Percentiles rank a stretch among this genome's conserved stretches.
Conservation (phyloP, 306 rosid species). For the Vachellia pachyceras region DNA sequence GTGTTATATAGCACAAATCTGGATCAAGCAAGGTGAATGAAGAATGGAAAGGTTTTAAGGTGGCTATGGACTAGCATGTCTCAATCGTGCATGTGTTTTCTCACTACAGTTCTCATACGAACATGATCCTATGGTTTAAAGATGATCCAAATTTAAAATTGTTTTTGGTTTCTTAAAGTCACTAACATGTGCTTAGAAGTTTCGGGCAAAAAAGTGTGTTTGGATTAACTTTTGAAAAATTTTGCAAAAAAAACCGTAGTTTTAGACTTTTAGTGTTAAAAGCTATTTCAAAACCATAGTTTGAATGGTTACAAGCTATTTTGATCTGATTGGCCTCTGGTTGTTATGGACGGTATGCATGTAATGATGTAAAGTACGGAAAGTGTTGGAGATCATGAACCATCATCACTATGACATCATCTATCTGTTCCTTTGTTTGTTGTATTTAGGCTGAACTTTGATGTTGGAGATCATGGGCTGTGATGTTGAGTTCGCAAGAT, state of each 20-base stretch:
- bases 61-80: background rate
- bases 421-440: background rate
- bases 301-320: too few species aligned
- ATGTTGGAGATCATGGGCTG: background rate
- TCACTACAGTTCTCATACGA: background rate
- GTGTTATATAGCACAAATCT: conserved; percentile 30
- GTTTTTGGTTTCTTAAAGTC: background rate
- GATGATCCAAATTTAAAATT: background rate
- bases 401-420: background rate
- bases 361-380: too few species aligned
- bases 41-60: background rate
- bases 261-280: background rate
- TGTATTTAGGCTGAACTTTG: background rate
- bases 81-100: background rate
- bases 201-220: too few species aligned
- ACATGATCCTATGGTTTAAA: background rate
- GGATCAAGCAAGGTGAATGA: conserved; percentile 18
- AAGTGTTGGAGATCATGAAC: background rate
- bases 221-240: too few species aligned
- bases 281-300: too few species aligned
- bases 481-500: background rate
- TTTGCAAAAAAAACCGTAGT: too few species aligned
- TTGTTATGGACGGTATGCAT: background rate
- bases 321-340: background rate
- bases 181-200: too few species aligned